Base-by-base conservation (phyloP, 192 early-diverging fungal genomes). In the Rhizophagus sp. region DNA sequence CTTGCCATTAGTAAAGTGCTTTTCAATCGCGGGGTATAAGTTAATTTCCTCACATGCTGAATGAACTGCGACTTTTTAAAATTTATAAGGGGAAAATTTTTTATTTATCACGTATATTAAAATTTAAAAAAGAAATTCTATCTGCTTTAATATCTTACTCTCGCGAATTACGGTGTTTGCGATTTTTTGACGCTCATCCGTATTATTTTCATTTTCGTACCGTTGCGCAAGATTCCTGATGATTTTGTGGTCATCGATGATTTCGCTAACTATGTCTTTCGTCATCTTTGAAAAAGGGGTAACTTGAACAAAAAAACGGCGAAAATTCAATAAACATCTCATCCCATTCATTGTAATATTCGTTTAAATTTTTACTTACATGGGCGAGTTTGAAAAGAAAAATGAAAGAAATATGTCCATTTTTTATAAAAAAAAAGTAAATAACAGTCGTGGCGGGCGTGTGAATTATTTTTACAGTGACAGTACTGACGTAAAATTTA, bases 31-130 rank as follows among this genome's bases (percentile, higher is more conserved):
- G 5, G 87, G 87, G 70, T 88, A 88, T 15, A 87, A 36, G 49
- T 83, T 34, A 50, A 88, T 57, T 67, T 88, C 87, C 72, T 88
- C 87, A 6, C 66, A 80, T 1, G 74, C 70, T 5, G 84, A 85
- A 52, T 88, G 87, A 49, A 85, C 49, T 4, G 87, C 81, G 44
- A 88, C 75, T 76, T 24, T n/a, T 64, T 44, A 24, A 22, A 41
- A 13, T 61, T 4, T 17, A 57, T 15, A 30, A 17, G 6, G 13
- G 17, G 1, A 52, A 27, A 30, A 1, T 1, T 30, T 30, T 30
- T 25, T 49, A 10, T 13, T 50, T 49, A 4, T 22, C 2, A 0
- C 6, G 34, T 36, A 36, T 4, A 36, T 13, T 41, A 5, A 11
- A 24, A 47, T 25, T 25, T 11, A 8, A 1, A 36, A 34, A 36